Base-by-base conservation (phyloP, 129 eudicot species). In the Glebionis coronaria region DNA sequence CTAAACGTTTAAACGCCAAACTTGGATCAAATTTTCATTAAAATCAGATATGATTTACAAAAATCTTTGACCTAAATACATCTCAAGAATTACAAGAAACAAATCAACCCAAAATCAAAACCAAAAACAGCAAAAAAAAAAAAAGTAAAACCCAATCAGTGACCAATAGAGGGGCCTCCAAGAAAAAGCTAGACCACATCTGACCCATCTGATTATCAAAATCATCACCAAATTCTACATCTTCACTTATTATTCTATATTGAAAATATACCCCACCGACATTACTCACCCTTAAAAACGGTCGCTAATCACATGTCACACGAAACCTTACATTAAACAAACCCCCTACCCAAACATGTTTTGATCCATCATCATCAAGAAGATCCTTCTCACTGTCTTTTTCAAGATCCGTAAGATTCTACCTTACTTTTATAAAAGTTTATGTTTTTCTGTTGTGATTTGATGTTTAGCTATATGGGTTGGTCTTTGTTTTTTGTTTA, bases 401-500 rank as follows among this genome's bases (percentile, higher is more conserved):
- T 73, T 63, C 78, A 63, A 54, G 65, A 64, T 64, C 78, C 29
- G 78, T 73, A 73, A 73, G 78, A 44, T 44, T 28, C 71, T 44
- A 27, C 38, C n/a, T 73, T 56, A 64, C 65, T 55, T 73, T 23
- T 35, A 35, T 35, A 35, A 35, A 35, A 35, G 38, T 64, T 73
- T 57, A 56, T 23, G 15, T 55, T 64, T 63, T 52, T 56, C n/a
- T 45, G 46, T 56, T 25, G 44, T 35, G 0, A 38, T 35, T 38
- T 42, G 44, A 54, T 19, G 27, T 25, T 50, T 61, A 72, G 35
- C 44, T 52, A 61, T 27, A 19, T 58, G 20, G 35, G 44, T 57
- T 58, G 45, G 58, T 45, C 21, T 70, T 8, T 35, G 42, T 7
- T 6, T 1, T 35, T 6, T 35, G 10, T 35, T 35, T 35, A 6